Base-by-base conservation (phyloP, 331 rosid genomes). In the Quercus tomentella region DNA sequence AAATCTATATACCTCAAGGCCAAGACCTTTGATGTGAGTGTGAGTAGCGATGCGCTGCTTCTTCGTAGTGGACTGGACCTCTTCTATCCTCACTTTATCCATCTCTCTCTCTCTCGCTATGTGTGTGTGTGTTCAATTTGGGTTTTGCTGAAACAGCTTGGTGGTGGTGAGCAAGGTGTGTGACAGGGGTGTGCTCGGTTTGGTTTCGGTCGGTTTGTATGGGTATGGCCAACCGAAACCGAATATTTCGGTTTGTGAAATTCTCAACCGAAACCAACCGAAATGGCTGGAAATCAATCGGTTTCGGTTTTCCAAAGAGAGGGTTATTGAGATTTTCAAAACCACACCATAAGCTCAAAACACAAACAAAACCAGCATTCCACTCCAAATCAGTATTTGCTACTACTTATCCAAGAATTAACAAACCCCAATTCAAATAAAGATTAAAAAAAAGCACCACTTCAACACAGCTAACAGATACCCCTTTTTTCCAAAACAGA, bases 11-110 rank as follows among this genome's bases (percentile, higher is more conserved):
- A 92, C 97, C 94, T 95, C 97, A 33, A 95, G 98, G 73, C 98
- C 98, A 55, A 95, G 88, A 84, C 97, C 98, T 88, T 90, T 95
- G 73, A 95, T 95, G 86, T 95, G 98, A 33, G 98, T 94, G 69
- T 94, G 98, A 4, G 98, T 94, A 30, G 98, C 98, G 57, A 92
- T 86, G 25, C 98, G 96, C 83, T 93, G 97, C 88, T 90, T 95
- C 93, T 93, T 95, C n/a, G 89, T 91, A 8, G 97, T 91, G 0
- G 97, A 95, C 77, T 95, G 99, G 78, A 95, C 97, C 86, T 91
- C 99, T 83, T 93, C 99, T 49, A 95, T 93, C 80, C 81, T 91
- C 89, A 95, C 89, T 88, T 79, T 95, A 82, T 92, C 97, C 92
- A 88, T 89, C 56, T n/a, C 10, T 54, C 26, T 6, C 41, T 37